phyloP scores from a whole-genome alignment of 176 grass and related monocot genomes.

The Rhynchospora pubera region DNA sequence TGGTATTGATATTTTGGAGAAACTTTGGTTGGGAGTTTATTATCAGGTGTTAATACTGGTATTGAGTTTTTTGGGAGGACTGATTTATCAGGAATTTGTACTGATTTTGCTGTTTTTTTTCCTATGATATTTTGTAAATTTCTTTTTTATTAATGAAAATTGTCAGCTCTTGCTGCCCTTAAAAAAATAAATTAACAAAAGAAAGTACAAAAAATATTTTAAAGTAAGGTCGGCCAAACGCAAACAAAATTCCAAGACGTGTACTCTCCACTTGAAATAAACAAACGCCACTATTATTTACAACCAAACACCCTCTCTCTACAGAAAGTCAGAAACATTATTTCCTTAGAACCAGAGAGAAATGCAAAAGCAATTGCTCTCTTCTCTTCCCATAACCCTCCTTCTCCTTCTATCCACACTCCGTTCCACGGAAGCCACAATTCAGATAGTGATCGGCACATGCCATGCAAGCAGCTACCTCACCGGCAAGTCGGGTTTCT shows the following conservation, averaged over 20 bases:
- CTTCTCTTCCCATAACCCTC: background rate
- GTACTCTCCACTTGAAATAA: background rate
- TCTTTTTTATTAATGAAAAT: no score
- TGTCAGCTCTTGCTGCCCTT: no score
- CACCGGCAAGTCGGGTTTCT: constrained; percentile 27
- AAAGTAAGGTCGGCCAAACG: background rate
- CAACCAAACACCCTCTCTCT: background rate
- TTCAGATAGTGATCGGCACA: background rate
- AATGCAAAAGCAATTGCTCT: background rate
- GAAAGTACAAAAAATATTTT: background rate
- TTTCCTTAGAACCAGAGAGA: background rate
- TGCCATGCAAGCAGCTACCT: constrained; percentile 43
- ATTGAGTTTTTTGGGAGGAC: no score
- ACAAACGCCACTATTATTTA: background rate
- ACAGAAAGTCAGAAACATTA: background rate
- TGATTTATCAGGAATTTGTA: no score
- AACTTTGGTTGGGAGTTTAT: no score
- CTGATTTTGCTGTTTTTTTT: no score
- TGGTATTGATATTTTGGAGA: no score
- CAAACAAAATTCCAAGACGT: background rate
- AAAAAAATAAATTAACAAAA: no score
- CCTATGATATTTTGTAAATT: no score
- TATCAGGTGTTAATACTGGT: no score
- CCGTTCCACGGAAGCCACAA: constrained; percentile 12
- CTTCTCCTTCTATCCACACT: background rate